These are phyloP conservation scores for Fusarium tuaranense DNA, from an alignment of 2,329 filamentous ascomycete genomes.

Conservation along the genomic window DNA sequence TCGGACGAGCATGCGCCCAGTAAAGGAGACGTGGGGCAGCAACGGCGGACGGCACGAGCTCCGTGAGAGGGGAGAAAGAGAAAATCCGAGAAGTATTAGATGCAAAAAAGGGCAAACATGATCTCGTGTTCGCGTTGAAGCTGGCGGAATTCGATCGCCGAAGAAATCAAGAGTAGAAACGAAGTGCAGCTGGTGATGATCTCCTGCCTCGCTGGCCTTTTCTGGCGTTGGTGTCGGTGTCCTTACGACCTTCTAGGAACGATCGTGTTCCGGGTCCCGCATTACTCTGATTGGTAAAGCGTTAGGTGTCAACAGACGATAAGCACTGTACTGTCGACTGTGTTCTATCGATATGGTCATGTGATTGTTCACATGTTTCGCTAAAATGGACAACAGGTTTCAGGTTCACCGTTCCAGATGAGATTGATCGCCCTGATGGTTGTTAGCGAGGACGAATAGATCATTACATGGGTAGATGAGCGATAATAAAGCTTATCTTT, in stretches of 20 bases:
- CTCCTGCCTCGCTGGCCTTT: conserved; percentile 48
- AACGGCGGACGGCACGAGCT: conserved; percentile 27
- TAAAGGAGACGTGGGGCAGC: conserved; percentile 46
- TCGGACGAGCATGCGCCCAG: conserved; percentile 44
- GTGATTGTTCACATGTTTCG: conserved; percentile 28
- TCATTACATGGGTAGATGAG: not conserved
- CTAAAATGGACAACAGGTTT: not conserved
- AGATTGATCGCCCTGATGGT: not conserved
- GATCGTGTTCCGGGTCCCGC: conserved; percentile 42
- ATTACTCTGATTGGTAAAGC: conserved; percentile 43
- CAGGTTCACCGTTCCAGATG: not conserved
- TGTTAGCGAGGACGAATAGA: not conserved
- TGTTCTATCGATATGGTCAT: conserved; percentile 38
- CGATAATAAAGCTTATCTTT: not conserved
- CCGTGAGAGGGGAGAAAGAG: conserved; percentile 28
- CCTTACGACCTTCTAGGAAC: conserved; percentile 37
- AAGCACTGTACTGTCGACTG: conserved; percentile 37
- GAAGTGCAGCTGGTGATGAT: conserved; percentile 32
- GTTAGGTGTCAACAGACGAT: not conserved
- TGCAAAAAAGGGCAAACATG: conserved; percentile 36
- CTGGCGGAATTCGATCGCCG: conserved; percentile 23
- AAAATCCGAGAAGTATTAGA: conserved; percentile 38
- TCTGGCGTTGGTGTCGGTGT: conserved; percentile 30
- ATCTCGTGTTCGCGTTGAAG: conserved; percentile 31
- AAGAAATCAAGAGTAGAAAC: conserved; percentile 27